A percentile compares a stretch with the other conserved stretches of the same genome.
These are phyloP conservation scores for Neckera pumila DNA, from an alignment of 225 moss, liverwort and hornwort species.

Conservation along the genomic window DNA sequence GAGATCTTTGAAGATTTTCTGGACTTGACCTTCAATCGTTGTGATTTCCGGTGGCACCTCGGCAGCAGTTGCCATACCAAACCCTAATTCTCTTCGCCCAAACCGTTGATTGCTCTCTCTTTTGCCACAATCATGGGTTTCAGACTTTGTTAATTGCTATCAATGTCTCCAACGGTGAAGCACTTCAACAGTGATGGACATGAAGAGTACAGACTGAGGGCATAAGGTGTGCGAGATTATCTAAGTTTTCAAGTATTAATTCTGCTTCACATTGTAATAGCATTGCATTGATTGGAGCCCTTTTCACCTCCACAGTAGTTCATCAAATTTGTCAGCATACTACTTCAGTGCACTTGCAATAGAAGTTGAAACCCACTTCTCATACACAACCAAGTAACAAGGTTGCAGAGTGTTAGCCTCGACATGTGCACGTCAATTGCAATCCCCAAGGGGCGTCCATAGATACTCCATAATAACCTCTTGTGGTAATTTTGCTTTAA, in stretches of 20 bases:
- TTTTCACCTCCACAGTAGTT: not conserved
- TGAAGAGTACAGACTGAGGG: not conserved
- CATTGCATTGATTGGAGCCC: not conserved
- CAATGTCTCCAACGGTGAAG: not conserved
- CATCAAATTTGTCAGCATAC: not conserved
- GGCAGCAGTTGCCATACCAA: not conserved
- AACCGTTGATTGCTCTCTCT: not conserved
- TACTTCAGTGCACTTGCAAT: not conserved
- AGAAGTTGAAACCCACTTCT: not conserved
- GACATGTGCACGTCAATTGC: too few relatives aligned
- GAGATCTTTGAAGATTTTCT: conserved; percentile 20
- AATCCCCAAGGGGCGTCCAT: too few relatives aligned
- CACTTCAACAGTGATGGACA: too few relatives aligned
- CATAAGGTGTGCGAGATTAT: not conserved
- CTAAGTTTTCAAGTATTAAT: not conserved
- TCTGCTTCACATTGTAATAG: not conserved
- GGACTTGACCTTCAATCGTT: conserved; percentile 3
- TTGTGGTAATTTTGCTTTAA: too few relatives aligned
- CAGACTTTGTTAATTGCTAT: not conserved
- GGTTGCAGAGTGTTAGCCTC: too few relatives aligned
- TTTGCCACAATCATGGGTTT: not conserved
- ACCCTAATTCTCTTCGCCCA: not conserved
- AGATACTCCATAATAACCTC: too few relatives aligned
- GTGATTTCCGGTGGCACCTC: conserved; percentile 1
- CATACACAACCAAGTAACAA: too few relatives aligned